phyloP scores from a whole-genome alignment of 2,329 filamentous ascomycete genomes.

The Phoma sp. region DNA sequence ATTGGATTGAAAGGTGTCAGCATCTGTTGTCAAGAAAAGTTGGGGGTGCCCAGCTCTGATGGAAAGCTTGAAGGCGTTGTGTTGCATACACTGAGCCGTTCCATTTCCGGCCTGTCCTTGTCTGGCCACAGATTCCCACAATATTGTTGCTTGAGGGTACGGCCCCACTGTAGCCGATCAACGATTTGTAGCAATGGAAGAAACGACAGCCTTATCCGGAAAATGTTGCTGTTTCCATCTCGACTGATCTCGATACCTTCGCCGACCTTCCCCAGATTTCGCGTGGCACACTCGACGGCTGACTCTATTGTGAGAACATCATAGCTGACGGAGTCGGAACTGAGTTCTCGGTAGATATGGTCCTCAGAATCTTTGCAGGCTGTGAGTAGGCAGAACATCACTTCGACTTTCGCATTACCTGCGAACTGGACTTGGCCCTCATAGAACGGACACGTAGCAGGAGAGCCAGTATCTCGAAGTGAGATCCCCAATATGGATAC shows the following conservation, averaged over 20 bases:
- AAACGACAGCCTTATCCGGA: background rate
- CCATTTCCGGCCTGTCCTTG: background rate
- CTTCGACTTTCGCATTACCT: background rate
- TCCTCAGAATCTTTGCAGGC: background rate
- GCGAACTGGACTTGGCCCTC: background rate
- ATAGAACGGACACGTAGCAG: background rate
- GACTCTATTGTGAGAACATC: background rate
- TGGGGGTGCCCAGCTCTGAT: background rate
- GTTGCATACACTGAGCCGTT: background rate
- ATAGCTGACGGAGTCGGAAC: background rate
- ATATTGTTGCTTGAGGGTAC: background rate
- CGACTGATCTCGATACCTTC: background rate
- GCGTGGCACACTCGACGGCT: too few species aligned
- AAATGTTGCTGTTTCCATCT: background rate
- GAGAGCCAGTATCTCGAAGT: background rate
- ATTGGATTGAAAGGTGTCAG: too few species aligned
- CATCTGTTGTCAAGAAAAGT: too few species aligned
- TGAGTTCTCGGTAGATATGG: background rate
- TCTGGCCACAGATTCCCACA: background rate
- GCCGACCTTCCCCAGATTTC: background rate
- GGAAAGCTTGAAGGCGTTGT: background rate
- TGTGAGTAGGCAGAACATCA: background rate
- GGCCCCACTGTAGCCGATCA: background rate
- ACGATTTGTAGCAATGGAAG: background rate
- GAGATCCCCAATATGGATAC: background rate